A percentile compares a stretch with the other conserved stretches of the same genome.
phyloP scores from a whole-genome alignment of 768 basidiomycete species.

The Kwoniella pini region DNA sequence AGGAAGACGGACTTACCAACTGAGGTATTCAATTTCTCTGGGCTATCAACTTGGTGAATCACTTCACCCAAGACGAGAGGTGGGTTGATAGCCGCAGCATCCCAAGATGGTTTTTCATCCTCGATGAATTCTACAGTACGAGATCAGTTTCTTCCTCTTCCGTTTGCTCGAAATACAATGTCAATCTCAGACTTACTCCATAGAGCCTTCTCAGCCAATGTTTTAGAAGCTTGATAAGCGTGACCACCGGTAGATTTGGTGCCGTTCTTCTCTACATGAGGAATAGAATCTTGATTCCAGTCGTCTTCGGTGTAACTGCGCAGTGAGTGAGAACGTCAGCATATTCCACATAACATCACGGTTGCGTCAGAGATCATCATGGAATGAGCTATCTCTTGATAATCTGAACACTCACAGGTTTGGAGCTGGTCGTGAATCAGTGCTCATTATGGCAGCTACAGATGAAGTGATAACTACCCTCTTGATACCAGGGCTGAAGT shows the following conservation, averaged over 20 bases:
- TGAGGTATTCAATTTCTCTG: constrained; percentile 56
- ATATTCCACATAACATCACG: too few species aligned
- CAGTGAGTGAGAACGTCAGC: too few species aligned
- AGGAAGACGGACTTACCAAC: constrained; percentile 52
- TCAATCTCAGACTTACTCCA: constrained; percentile 20
- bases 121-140: constrained; percentile 38
- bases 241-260: constrained; percentile 15
- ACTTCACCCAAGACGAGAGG: constrained; percentile 54
- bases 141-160: neutral
- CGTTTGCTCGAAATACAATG: neutral
- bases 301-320: constrained; percentile 43
- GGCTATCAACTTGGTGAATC: constrained; percentile 55
- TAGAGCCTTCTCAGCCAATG: constrained; percentile 46
- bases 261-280: constrained; percentile 25
- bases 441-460: constrained; percentile 32
- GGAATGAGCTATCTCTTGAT: constrained; percentile 53
- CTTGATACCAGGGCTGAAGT: constrained; percentile 59
- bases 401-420: constrained; percentile 1
- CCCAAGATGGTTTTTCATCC: constrained; percentile 48
- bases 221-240: constrained; percentile 43
- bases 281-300: constrained; percentile 31
- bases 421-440: constrained; percentile 31
- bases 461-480: constrained; percentile 65
- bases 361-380: neutral
- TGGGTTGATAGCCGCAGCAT: constrained; percentile 50